A percentile compares a stretch with the other conserved stretches of the same genome.
Conservation (phyloP, 2,329 filamentous ascomycete genomes). For the Ampelomyces quisqualis region DNA sequence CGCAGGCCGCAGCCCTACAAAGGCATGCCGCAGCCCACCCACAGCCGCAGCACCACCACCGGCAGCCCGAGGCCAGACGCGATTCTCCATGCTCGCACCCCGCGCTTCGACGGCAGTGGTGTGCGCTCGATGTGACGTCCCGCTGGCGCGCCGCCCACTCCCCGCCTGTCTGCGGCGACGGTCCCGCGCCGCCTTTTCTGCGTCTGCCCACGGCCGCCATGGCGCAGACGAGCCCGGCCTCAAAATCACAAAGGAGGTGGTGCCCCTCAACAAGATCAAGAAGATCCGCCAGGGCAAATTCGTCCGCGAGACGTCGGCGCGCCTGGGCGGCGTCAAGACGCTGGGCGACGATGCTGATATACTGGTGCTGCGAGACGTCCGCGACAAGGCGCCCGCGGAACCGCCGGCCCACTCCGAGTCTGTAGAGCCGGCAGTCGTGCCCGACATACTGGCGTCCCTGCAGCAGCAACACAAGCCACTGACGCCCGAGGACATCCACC, state of each 20-base stretch:
- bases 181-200: constrained; percentile 31
- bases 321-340: constrained; percentile 31
- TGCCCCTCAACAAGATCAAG: constrained; percentile 23
- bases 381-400: constrained; percentile 4
- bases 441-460: constrained; percentile 32
- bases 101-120: constrained; percentile 41
- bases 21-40: too few relatives aligned
- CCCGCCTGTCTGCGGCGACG: constrained; percentile 14
- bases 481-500: constrained; percentile 32
- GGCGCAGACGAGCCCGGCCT: constrained; percentile 16
- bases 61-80: background rate
- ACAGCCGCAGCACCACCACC: constrained; percentile 7
- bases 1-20: too few relatives aligned
- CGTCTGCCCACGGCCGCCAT: constrained; percentile 27
- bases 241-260: constrained; percentile 12
- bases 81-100: constrained; percentile 40
- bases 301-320: constrained; percentile 31
- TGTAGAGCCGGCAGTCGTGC: constrained; percentile 14
- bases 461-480: constrained; percentile 23
- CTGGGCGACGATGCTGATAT: constrained; percentile 42
- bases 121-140: constrained; percentile 44
- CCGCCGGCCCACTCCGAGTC: constrained; percentile 2
- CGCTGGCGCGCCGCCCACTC: constrained; percentile 24
- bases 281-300: constrained; percentile 27
- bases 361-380: constrained; percentile 36